phyloP scores from a whole-genome alignment of 352 stramenopile species.

The Phytophthora pisi region DNA sequence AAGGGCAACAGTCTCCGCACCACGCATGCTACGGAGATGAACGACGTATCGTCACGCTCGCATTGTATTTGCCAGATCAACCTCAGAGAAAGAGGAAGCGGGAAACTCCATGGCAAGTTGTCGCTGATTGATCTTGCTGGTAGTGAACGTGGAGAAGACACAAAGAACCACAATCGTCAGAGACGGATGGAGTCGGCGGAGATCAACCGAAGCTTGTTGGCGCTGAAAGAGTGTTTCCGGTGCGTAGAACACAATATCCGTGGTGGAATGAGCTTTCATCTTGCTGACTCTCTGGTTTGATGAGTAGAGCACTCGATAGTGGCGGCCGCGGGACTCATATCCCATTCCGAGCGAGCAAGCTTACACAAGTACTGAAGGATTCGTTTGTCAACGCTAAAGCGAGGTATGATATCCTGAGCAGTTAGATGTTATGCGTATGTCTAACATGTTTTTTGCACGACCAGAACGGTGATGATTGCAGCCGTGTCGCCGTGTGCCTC shows the following conservation, averaged over 20 bases:
- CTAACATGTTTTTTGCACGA: conserved; percentile 1
- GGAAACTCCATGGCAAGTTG: conserved; percentile 84
- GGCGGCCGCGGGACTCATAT: conserved; percentile 90
- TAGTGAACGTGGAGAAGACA: conserved; percentile 96
- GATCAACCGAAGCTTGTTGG: conserved; percentile 97
- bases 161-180: conserved; percentile 91
- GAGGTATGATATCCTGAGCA: conserved; percentile 35
- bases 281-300: conserved; percentile 2
- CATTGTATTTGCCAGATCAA: conserved; percentile 96
- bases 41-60: conserved; percentile 94
- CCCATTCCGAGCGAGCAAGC: conserved; percentile 95
- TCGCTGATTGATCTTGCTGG: conserved; percentile 97
- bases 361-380: conserved; percentile 98
- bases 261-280: neutral
- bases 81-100: conserved; percentile 62
- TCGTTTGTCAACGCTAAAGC: conserved; percentile 96
- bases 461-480: conserved; percentile 96
- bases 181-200: conserved; percentile 96
- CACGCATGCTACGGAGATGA: conserved; percentile 96
- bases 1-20: conserved; percentile 93
- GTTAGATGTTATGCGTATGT: neutral
- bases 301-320: conserved; percentile 87
- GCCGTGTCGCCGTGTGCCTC: conserved; percentile 94
- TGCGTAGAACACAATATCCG: conserved; percentile 19
- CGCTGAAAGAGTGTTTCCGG: conserved; percentile 97